Percentiles rank a stretch among this genome's conserved stretches.
Evolutionary conservation across 2,329 filamentous ascomycete genomes (phyloP).

Genomic region (Xylariomycetidae sp.): DNA sequence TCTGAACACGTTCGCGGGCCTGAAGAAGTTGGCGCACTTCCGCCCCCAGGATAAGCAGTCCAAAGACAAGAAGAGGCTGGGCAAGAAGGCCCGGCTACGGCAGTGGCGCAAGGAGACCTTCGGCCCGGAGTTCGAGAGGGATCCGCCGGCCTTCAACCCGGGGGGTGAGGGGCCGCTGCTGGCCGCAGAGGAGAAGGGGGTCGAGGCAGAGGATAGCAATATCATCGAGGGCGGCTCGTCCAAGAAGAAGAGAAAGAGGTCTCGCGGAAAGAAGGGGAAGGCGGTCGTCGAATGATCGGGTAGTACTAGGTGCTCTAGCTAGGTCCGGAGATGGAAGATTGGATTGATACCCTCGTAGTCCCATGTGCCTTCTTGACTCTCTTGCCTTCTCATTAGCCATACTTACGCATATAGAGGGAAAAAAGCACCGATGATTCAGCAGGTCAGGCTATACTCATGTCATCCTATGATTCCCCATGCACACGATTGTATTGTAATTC

Average conservation of each 20-base stretch:
- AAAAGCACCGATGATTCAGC: too few relatives aligned
- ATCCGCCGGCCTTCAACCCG: slow-evolving; percentile 55
- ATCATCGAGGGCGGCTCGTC: slow-evolving; percentile 30
- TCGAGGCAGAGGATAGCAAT: slow-evolving; percentile 19
- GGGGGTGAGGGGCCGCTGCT: slow-evolving; percentile 36
- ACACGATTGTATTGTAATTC: too few relatives aligned
- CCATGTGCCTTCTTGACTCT: too few relatives aligned
- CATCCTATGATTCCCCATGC: too few relatives aligned
- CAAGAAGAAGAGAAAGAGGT: slow-evolving; percentile 32
- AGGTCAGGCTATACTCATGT: too few relatives aligned
- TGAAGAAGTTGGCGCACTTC: slow-evolving; percentile 93
- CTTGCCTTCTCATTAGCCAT: too few relatives aligned
- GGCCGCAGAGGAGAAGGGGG: too few relatives aligned
- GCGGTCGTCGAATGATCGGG: too few relatives aligned
- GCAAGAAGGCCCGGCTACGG: slow-evolving; percentile 86
- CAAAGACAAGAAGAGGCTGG: slow-evolving; percentile 79
- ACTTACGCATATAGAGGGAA: too few relatives aligned
- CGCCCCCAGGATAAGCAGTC: slow-evolving; percentile 84
- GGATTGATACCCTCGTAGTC: too few relatives aligned
- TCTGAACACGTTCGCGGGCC: slow-evolving; percentile 83
- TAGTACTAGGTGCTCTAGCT: too few relatives aligned
- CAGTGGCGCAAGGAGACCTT: slow-evolving; percentile 74
- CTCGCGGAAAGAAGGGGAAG: slow-evolving; percentile 20
- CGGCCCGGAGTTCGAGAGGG: slow-evolving; percentile 52
- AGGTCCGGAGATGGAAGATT: too few relatives aligned